Conservation (phyloP, 139 green algal species). For the Picochlorum sp. region DNA sequence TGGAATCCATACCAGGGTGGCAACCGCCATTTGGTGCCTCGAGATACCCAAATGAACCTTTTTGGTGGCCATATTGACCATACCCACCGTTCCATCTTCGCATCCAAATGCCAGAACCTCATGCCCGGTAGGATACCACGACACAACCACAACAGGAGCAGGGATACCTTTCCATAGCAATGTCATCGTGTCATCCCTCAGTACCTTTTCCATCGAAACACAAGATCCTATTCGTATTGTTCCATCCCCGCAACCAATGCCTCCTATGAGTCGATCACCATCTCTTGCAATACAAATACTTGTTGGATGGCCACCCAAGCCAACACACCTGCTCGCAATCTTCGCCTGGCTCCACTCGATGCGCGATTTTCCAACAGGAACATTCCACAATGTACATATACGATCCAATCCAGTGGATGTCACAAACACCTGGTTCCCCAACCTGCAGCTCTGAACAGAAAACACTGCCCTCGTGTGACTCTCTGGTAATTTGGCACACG, state of each 20-base stretch:
- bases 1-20: neutral
- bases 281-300: neutral
- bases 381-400: neutral
- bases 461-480: conserved; percentile 6
- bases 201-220: neutral
- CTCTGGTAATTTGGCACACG: neutral
- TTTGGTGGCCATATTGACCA: conserved; percentile 9
- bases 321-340: neutral
- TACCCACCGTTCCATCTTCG: conserved; percentile 19
- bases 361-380: too few relatives aligned
- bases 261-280: neutral
- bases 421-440: neutral
- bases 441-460: conserved; percentile 2
- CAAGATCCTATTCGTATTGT: conserved; percentile 10
- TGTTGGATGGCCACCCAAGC: neutral
- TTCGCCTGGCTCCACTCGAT: neutral
- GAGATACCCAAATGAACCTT: conserved; percentile 5
- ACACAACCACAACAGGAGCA: conserved; percentile 15
- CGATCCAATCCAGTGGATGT: neutral
- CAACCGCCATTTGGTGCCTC: conserved; percentile 11
- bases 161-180: conserved; percentile 21
- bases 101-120: conserved; percentile 24
- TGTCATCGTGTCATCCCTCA: neutral
- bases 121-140: conserved; percentile 13
- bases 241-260: conserved; percentile 24